Conservation (phyloP, 2,329 filamentous ascomycete species). For the Phaeomoniella chlamydospora region DNA sequence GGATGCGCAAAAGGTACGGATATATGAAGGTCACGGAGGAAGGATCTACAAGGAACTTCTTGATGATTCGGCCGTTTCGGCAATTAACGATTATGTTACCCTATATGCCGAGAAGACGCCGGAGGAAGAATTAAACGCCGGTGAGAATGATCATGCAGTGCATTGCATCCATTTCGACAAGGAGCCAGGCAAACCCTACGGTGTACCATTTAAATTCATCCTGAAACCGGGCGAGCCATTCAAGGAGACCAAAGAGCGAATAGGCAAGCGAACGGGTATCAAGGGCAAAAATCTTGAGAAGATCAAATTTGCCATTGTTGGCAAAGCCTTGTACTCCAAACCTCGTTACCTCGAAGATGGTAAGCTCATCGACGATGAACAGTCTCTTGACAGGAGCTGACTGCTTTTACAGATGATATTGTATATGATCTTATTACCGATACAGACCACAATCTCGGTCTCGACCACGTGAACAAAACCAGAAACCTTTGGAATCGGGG, state of each 20-base stretch:
- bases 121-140: constrained; percentile 46
- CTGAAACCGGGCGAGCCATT: constrained; percentile 75
- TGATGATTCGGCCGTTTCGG: constrained; percentile 57
- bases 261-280: constrained; percentile 82
- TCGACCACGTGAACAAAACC: constrained; percentile 50
- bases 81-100: constrained; percentile 72
- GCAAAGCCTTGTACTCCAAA: constrained; percentile 56
- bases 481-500: constrained; percentile 44
- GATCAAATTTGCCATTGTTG: constrained; percentile 83
- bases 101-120: constrained; percentile 73
- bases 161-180: constrained; percentile 86
- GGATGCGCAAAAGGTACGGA: constrained; percentile 54
- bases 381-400: background rate
- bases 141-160: constrained; percentile 56
- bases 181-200: constrained; percentile 70
- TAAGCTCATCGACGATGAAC: constrained; percentile 43
- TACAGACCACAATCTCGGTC: constrained; percentile 58
- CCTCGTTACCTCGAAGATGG: constrained; percentile 78
- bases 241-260: constrained; percentile 81
- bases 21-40: constrained; percentile 71
- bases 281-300: constrained; percentile 98
- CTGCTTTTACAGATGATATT: constrained; percentile 24
- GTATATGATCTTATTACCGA: constrained; percentile 52
- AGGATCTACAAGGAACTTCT: constrained; percentile 71
- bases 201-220: constrained; percentile 81